Evolutionary conservation across 805 yeast species (phyloP).

Genomic region (Yamadazyma phyllophila): DNA sequence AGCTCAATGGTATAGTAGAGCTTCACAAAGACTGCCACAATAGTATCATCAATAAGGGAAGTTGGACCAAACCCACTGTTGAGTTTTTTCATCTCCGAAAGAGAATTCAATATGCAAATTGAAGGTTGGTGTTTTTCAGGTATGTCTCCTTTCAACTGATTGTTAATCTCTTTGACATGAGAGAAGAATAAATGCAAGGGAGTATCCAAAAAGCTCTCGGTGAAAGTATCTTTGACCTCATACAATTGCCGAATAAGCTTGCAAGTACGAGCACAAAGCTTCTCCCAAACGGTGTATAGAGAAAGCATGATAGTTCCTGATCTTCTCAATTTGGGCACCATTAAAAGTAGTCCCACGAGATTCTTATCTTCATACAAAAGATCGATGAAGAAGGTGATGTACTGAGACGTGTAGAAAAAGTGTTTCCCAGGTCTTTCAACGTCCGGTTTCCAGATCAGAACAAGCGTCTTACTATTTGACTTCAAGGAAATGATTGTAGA

Average conservation of each 20-base stretch:
- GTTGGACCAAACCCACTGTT: constrained; percentile 84
- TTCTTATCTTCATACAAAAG: constrained; percentile 55
- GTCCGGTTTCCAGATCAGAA: constrained; percentile 93
- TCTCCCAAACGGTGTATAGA: constrained; percentile 65
- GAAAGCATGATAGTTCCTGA: constrained; percentile 74
- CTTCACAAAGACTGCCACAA: constrained; percentile 57
- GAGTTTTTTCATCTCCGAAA: constrained; percentile 60
- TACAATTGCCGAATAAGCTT: constrained; percentile 47
- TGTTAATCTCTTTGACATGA: constrained; percentile 31
- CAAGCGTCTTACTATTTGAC: constrained; percentile 64
- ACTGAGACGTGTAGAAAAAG: constrained; percentile 71
- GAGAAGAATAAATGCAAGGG: constrained; percentile 45
- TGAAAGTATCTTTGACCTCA: constrained; percentile 41
- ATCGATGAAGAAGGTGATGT: constrained; percentile 61
- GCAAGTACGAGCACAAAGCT: constrained; percentile 51
- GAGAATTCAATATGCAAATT: constrained; percentile 46
- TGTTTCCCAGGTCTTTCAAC: constrained; percentile 91
- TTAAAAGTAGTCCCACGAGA: constrained; percentile 52
- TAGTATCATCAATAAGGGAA: constrained; percentile 69
- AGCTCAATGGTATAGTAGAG: constrained; percentile 29
- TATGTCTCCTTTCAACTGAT: constrained; percentile 27
- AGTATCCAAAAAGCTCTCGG: constrained; percentile 51
- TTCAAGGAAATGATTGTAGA: constrained; percentile 60
- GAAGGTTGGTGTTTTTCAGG: constrained; percentile 37
- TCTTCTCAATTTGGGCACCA: constrained; percentile 74